phyloP scores from a whole-genome alignment of 257 asterid genomes.

The Gentiana straminea region DNA sequence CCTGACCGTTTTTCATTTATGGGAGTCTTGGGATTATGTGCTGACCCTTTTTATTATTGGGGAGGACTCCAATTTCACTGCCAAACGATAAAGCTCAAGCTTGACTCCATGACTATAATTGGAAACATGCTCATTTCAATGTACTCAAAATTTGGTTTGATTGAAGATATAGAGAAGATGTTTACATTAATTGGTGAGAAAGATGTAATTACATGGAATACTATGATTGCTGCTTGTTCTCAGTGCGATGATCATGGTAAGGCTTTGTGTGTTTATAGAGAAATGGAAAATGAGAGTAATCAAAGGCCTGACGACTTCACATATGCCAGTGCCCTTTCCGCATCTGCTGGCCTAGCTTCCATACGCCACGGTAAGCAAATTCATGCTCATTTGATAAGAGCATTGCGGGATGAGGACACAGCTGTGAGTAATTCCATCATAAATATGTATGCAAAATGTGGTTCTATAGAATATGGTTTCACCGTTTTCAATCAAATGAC shows the following conservation, averaged over 20 bases:
- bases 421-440: slow-evolving; percentile 53
- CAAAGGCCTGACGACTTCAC: slow-evolving; percentile 42
- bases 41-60: slow-evolving; percentile 21
- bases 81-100: slow-evolving; percentile 44
- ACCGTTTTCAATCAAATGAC: slow-evolving; percentile 37
- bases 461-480: slow-evolving; percentile 25
- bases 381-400: slow-evolving; percentile 45
- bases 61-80: slow-evolving; percentile 47
- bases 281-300: slow-evolving; percentile 28
- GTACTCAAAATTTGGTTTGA: slow-evolving; percentile 38
- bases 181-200: slow-evolving; percentile 35
- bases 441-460: slow-evolving; percentile 76
- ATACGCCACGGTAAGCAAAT: slow-evolving; percentile 47
- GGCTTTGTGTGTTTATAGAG: slow-evolving; percentile 41
- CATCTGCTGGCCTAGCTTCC: slow-evolving; percentile 47
- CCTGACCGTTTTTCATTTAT: slow-evolving; percentile 71
- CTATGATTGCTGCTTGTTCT: slow-evolving; percentile 41
- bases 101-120: slow-evolving; percentile 35
- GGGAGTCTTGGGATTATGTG: slow-evolving; percentile 43
- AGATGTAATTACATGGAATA: slow-evolving; percentile 67
- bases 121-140: slow-evolving; percentile 46
- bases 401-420: slow-evolving; percentile 31
- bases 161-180: slow-evolving; percentile 36
- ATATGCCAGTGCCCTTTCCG: slow-evolving; percentile 52
- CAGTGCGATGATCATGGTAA: slow-evolving; percentile 36